Conservation (phyloP, 257 asterid genomes). For the Scutellaria minor region DNA sequence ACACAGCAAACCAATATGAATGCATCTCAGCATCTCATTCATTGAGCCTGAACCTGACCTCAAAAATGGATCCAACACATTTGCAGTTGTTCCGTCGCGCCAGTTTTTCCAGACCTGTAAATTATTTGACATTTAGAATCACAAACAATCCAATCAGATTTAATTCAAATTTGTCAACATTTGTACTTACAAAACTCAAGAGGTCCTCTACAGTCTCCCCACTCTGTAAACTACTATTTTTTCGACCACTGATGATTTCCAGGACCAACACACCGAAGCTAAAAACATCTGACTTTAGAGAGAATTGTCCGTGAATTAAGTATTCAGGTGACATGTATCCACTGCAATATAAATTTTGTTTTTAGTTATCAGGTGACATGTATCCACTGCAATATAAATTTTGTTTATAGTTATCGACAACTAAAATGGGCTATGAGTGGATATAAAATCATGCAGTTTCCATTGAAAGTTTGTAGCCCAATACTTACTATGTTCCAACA, state of each 20-base stretch:
- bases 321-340: not conserved
- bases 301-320: not conserved
- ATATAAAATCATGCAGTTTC: too few relatives aligned
- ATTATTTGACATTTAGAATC: not conserved
- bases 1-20: conserved; percentile 45
- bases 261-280: conserved; percentile 12
- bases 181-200: not conserved
- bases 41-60: conserved; percentile 27
- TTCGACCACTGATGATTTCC: conserved; percentile 9
- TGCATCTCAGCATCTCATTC: conserved; percentile 38
- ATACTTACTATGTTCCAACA: conserved; percentile 62
- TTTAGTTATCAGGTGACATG: too few relatives aligned
- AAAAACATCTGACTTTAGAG: conserved; percentile 2
- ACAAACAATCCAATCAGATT: not conserved
- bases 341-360: not conserved
- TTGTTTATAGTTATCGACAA: too few relatives aligned
- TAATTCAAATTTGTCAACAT: too few relatives aligned
- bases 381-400: too few relatives aligned
- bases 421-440: too few relatives aligned
- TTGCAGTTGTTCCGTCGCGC: conserved; percentile 33
- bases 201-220: not conserved
- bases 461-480: not conserved
- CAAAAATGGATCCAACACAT: conserved; percentile 40
- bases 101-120: conserved; percentile 47
- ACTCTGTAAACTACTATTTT: not conserved